Conservation (phyloP, 2,329 filamentous ascomycete species). For the Boeremia lycopersici region DNA sequence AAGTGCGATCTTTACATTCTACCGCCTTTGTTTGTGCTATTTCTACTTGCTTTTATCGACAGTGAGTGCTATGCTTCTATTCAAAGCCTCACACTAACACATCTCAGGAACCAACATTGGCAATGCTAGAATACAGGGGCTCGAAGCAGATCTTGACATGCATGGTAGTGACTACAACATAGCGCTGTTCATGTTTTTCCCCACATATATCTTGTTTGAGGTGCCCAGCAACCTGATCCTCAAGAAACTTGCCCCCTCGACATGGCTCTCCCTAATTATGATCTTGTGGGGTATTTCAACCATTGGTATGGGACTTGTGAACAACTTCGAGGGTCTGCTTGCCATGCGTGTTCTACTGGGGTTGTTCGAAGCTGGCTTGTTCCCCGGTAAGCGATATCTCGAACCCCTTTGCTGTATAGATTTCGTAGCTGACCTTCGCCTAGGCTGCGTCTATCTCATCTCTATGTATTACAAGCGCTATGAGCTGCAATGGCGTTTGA, state of each 20-base stretch:
- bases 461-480: slow-evolving; percentile 52
- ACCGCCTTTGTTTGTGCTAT: slow-evolving; percentile 54
- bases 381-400: slow-evolving; percentile 22
- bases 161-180: slow-evolving; percentile 46
- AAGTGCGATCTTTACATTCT: slow-evolving; percentile 58
- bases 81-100: background rate
- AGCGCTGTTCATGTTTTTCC: slow-evolving; percentile 47
- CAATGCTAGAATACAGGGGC: slow-evolving; percentile 50
- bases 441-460: slow-evolving; percentile 41
- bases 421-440: background rate
- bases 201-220: slow-evolving; percentile 48
- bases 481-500: slow-evolving; percentile 51
- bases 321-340: slow-evolving; percentile 54
- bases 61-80: slow-evolving; percentile 26
- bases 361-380: slow-evolving; percentile 48
- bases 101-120: slow-evolving; percentile 27
- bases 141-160: slow-evolving; percentile 48
- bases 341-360: slow-evolving; percentile 52
- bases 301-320: slow-evolving; percentile 55
- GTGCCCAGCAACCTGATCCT: slow-evolving; percentile 29
- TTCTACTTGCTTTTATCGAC: slow-evolving; percentile 41
- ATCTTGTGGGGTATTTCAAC: slow-evolving; percentile 50
- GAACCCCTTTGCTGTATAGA: background rate
- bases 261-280: slow-evolving; percentile 49
- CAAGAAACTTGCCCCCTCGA: slow-evolving; percentile 48